These are phyloP conservation scores for Neurospora crassa DNA, from an alignment of 2,329 filamentous ascomycete species.

Conservation along the genomic window DNA sequence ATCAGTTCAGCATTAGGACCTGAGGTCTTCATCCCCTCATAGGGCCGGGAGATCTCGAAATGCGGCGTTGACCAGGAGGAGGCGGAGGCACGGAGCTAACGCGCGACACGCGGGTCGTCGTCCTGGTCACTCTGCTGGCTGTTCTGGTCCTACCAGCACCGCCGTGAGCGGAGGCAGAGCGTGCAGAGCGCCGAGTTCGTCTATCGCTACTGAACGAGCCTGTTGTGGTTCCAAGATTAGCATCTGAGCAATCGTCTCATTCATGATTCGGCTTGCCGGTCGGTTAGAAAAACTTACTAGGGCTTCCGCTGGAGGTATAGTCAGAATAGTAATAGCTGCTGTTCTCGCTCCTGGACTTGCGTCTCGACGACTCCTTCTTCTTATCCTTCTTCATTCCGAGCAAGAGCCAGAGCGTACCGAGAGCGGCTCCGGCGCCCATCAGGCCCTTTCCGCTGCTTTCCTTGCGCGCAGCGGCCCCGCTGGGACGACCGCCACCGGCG, in stretches of 20 bases:
- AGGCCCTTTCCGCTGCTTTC: constrained; percentile 44
- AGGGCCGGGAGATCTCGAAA: background rate
- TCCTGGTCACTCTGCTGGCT: constrained; percentile 19
- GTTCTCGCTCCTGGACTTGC: constrained; percentile 32
- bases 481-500: constrained; percentile 34
- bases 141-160: constrained; percentile 10
- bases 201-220: constrained; percentile 28
- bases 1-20: background rate
- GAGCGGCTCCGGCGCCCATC: constrained; percentile 42
- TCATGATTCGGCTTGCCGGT: background rate
- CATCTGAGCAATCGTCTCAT: constrained; percentile 1
- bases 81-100: constrained; percentile 2
- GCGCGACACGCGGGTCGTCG: constrained; percentile 20
- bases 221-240: constrained; percentile 23
- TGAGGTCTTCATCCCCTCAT: background rate
- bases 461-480: constrained; percentile 30
- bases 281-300: constrained; percentile 35
- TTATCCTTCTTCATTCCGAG: constrained; percentile 44
- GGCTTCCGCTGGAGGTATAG: constrained; percentile 37
- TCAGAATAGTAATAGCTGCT: constrained; percentile 45
- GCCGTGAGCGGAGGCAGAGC: constrained; percentile 2
- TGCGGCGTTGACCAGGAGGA: background rate
- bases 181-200: constrained; percentile 17
- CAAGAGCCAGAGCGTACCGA: constrained; percentile 42
- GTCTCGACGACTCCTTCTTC: constrained; percentile 30